Evolutionary conservation across 768 basidiomycete genomes (phyloP), one percentile per base, ranked within the genome.

Genomic region (Rhizopogon vinicolor): DNA sequence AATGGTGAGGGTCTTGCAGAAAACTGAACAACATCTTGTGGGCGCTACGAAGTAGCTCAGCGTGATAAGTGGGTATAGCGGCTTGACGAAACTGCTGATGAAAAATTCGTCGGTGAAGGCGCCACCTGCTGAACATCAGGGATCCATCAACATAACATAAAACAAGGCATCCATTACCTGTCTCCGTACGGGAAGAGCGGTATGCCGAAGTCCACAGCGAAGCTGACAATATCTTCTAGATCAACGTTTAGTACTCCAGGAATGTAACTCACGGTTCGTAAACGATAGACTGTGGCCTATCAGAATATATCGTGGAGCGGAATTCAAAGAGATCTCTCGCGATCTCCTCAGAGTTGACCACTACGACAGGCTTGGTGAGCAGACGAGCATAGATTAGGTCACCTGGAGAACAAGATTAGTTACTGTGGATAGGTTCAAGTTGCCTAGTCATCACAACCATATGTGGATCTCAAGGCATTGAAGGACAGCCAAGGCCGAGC

Each of bases 301-400:
- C 74, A 8, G 75, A 72, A 59, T 74, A 74, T 45, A 67, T 68
- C 28, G 65, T 60, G 10, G 74, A 73, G 5, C 71, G 65, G 50
- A 68, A 69, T 22, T 75, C 72, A 14, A 76, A 62, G 12, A 76
- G 57, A 13, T 75, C 74, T 5, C 55, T 60, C 1, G 68, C 63
- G 3, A 66, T 65, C 28, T 69, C 61, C 35, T 61, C 50, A 8
- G 72, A 73, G 53, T 71, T 75, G 12, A 75, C 57, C 18, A 75
- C 53, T 13, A 74, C 57, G 7, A 70, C 65, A 2, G 52, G 54
- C 12, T 61, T 48, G 2, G 68, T 71, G 31, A 68, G 63, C 25
- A 67, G 54, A 33, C 61, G 58, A 53, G 70, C 40, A 54, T 66
- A 68, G 29, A 72, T 58, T 25, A 73, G 57, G 51, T 70, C 68